These are phyloP conservation scores for Citrus trifoliata DNA, from an alignment of 345 rosid species.

Conservation along the genomic window DNA sequence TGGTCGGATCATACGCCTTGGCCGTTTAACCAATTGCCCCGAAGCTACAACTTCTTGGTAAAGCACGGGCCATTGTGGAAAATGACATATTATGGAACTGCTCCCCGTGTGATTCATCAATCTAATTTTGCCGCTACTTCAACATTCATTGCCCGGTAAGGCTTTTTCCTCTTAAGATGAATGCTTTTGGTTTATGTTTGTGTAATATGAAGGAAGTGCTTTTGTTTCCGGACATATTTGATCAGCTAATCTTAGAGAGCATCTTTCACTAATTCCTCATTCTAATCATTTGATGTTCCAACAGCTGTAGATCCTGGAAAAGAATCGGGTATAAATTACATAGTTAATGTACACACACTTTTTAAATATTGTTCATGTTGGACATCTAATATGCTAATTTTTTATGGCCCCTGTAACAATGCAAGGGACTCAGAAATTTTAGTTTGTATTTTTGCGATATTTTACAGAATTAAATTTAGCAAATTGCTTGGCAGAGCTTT, in stretches of 20 bases:
- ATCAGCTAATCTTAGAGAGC: background rate
- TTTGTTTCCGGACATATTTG: background rate
- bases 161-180: slow-evolving; percentile 6
- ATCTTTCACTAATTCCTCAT: background rate
- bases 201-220: background rate
- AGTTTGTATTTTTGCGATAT: background rate
- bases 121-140: slow-evolving; percentile 98
- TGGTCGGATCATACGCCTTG: slow-evolving; percentile 99
- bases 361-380: background rate
- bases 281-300: background rate
- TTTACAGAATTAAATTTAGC: background rate
- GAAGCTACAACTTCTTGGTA: slow-evolving; percentile 93
- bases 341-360: background rate
- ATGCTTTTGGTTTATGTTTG: background rate
- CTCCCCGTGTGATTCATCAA: slow-evolving; percentile 88
- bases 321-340: background rate
- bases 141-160: slow-evolving; percentile 92
- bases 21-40: slow-evolving; percentile 98
- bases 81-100: slow-evolving; percentile 84
- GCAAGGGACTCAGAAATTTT: background rate
- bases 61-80: slow-evolving; percentile 92
- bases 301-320: background rate
- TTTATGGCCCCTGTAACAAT: background rate
- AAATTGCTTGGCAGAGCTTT: background rate
- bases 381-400: background rate